Evolutionary conservation across 495 filamentous ascomycete species (phyloP), one percentile per base, ranked within the genome.

Genomic region (Evernia prunastri): DNA sequence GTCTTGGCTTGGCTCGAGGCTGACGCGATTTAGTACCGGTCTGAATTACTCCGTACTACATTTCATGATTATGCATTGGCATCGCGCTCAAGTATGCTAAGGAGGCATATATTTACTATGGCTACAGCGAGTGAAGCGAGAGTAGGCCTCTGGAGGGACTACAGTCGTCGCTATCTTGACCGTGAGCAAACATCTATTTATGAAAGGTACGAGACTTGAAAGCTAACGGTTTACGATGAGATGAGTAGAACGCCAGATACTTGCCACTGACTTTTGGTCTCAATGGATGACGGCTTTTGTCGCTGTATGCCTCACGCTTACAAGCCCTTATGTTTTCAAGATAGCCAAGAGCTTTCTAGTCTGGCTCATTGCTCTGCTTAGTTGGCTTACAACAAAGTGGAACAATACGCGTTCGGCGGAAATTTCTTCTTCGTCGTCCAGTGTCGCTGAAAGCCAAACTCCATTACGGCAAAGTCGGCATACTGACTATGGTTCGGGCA

Each of bases 271-370:
- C 27, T 58, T 37, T 42, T 23, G 33, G 56, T 58, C 56, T 27
- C 33, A 27, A 39, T 37, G 33, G 56, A 58, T 61, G 59, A 61
- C 39, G 18, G 40, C 36, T n/a, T 25, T 61, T 17, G 37, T 61
- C n/a, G 59, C 59, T 33, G 59, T 61, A 12, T 31, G 42, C 31
- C 59, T 61, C 4, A 61, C 59, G 1, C 33, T 61, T 27, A 47
- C 43, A 27, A 47, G 18, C 31, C 59, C 59, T 25, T 61, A 23
- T 25, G 25, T 47, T 25, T 61, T 43, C 18, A 47, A 53, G 42
- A 61, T 61, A 43, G 23, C 17, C 17, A 47, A 47, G 39, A 61
- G 59, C 39, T 61, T 61, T 36, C 49, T 62, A 25, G 47, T 56
- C 31, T 62, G 60, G 59, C 23, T 61, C 15, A 27, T 61, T 43